A percentile compares a stretch with the other conserved stretches of the same genome.
Evolutionary conservation across 768 basidiomycete species (phyloP).

Genomic region (Amanita molliuscula): DNA sequence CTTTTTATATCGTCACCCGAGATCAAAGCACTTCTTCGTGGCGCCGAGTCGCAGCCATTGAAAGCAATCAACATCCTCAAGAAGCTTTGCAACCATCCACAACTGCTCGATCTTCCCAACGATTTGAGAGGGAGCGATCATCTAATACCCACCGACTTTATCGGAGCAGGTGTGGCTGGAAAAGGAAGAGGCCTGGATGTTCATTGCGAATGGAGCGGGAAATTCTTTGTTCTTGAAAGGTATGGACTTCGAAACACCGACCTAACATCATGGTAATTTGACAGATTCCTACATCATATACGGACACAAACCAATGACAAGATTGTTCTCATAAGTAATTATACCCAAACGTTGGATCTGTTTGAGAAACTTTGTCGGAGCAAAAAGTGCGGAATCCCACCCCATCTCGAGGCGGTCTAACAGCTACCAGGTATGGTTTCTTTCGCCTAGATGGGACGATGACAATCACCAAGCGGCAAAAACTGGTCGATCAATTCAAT

Average conservation of each 20-base stretch:
- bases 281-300: slow-evolving; percentile 78
- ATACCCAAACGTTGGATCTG: slow-evolving; percentile 89
- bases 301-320: slow-evolving; percentile 81
- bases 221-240: slow-evolving; percentile 91
- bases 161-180: slow-evolving; percentile 38
- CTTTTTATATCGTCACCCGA: slow-evolving; percentile 90
- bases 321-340: slow-evolving; percentile 94
- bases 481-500: slow-evolving; percentile 94
- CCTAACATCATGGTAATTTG: background rate
- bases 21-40: slow-evolving; percentile 82
- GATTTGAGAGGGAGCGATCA: slow-evolving; percentile 77
- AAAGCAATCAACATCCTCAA: slow-evolving; percentile 93
- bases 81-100: slow-evolving; percentile 94
- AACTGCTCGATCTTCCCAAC: slow-evolving; percentile 74
- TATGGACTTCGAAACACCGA: slow-evolving; percentile 18
- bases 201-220: slow-evolving; percentile 80
- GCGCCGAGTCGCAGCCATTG: slow-evolving; percentile 84
- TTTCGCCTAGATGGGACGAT: slow-evolving; percentile 94
- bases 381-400: slow-evolving; percentile 54
- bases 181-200: slow-evolving; percentile 41
- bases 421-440: slow-evolving; percentile 63
- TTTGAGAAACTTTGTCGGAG: slow-evolving; percentile 82
- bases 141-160: slow-evolving; percentile 75
- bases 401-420: background rate
- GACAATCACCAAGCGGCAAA: slow-evolving; percentile 86